These are phyloP conservation scores for Actinidia chinensis DNA, from an alignment of 179 eudicot species.

Conservation along the genomic window DNA sequence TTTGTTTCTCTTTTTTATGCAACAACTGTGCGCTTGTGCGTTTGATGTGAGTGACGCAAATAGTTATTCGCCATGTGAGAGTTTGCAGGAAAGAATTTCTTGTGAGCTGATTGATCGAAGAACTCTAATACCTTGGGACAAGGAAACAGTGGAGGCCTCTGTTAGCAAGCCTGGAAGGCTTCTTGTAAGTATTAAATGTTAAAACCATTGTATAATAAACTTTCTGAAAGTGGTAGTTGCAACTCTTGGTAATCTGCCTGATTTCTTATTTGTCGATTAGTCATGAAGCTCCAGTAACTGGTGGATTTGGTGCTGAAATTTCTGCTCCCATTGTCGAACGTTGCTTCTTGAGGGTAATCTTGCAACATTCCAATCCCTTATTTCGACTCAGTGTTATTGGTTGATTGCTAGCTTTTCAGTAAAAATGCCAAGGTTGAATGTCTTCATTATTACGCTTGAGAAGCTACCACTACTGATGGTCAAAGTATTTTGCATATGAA, in stretches of 20 bases:
- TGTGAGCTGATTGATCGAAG: conserved; percentile 91
- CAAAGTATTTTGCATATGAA: not conserved
- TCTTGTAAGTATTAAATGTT: conserved; percentile 52
- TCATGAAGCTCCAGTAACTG: conserved; percentile 98
- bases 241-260: conserved; percentile 11
- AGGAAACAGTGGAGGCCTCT: conserved; percentile 90
- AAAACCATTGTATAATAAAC: not conserved
- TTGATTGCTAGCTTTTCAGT: conserved; percentile 1
- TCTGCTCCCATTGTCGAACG: conserved; percentile 91
- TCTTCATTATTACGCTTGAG: not conserved
- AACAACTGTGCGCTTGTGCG: not conserved
- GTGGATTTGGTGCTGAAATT: conserved; percentile 98
- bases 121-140: conserved; percentile 97
- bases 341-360: conserved; percentile 90
- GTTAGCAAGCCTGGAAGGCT: conserved; percentile 94
- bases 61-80: conserved; percentile 12
- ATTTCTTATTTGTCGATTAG: conserved; percentile 59
- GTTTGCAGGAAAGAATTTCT: conserved; percentile 86
- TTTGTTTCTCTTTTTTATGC: not conserved
- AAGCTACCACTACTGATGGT: too few relatives aligned
- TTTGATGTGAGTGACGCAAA: not conserved
- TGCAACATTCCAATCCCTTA: not conserved
- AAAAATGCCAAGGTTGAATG: not conserved
- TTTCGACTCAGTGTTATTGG: not conserved
- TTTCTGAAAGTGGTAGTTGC: conserved; percentile 9